Base-by-base conservation (phyloP, 2,329 filamentous ascomycete species). In the Ophiostoma triangulosporum region DNA sequence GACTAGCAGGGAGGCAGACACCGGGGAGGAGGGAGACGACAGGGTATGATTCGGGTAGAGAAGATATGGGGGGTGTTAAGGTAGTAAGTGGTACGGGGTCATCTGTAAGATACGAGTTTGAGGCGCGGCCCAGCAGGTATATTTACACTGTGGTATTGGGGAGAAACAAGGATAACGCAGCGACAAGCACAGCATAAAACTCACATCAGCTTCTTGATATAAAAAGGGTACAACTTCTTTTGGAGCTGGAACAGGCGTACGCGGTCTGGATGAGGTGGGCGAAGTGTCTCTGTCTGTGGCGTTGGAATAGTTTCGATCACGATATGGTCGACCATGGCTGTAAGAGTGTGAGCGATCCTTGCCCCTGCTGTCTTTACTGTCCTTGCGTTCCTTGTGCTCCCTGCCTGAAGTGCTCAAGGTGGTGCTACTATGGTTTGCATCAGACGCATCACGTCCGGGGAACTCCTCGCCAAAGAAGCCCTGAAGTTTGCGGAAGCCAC, bases 191-290 rank as follows among this genome's bases (percentile, higher is more conserved):
- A 51, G 17, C 4, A 52, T 4, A n/a, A 48, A 45, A 50, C 81
- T 73, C 67, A 87, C 84, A 71, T 87, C 80, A 60, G 78, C 78
- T 65, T 93, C 88, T 68, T 97, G 93, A 65, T 93, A 97, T 57
- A 95, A 77, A 76, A 95, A 98, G n/a, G 93, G 93, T 36, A 95
- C 93, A 55, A 98, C 89, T 68, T 97, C 91, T 63, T 88, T 91
- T 12, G 87, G 93, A 12, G 87, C 88, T 40, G 87, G 87, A 51
- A 89, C 75, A 12, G 90, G 89, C n/a, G 88, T 95, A 61, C 85
- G 78, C 48, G 90, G 88, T 60, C 88, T 77, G 27, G 86, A 89
- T 31, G 80, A 81, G 51, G 79, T 77, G 38, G 88, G 88, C 52
- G 90, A 94, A 46, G 75, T 76, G 58, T 90, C 84, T 57, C 83